Conservation (phyloP, 805 yeast species). For the Sugiyamaella americana region DNA sequence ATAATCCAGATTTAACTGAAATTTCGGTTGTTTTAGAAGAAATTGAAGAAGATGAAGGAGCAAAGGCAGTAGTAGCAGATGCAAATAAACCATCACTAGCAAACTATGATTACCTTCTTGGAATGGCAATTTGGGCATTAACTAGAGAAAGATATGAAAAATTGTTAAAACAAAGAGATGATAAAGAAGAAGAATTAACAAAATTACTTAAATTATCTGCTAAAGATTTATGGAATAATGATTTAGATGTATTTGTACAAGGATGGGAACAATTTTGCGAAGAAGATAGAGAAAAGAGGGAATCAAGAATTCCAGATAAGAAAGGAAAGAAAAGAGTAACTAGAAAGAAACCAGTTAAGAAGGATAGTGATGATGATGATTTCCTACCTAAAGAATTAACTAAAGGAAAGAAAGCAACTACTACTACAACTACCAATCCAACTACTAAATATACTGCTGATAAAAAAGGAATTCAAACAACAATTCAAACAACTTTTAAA, state of each 20-base stretch:
- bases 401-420: background rate
- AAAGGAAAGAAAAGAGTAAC: constrained; percentile 36
- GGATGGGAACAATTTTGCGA: constrained; percentile 64
- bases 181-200: constrained; percentile 65
- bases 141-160: constrained; percentile 85
- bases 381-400: background rate
- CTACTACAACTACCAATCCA: no score
- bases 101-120: constrained; percentile 78
- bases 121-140: constrained; percentile 91
- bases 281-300: constrained; percentile 57
- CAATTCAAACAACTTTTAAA: background rate
- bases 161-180: constrained; percentile 64
- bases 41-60: constrained; percentile 25
- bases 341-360: constrained; percentile 22
- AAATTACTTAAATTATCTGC: constrained; percentile 61
- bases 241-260: constrained; percentile 64
- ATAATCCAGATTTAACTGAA: constrained; percentile 26
- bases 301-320: constrained; percentile 38
- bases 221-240: constrained; percentile 82
- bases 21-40: constrained; percentile 21
- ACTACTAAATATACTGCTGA: background rate
- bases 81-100: constrained; percentile 47
- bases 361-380: constrained; percentile 1
- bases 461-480: background rate
- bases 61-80: constrained; percentile 11